These are phyloP conservation scores for Chalciporus sphaerocephalus DNA, from an alignment of 768 basidiomycete genomes.

Conservation along the genomic window DNA sequence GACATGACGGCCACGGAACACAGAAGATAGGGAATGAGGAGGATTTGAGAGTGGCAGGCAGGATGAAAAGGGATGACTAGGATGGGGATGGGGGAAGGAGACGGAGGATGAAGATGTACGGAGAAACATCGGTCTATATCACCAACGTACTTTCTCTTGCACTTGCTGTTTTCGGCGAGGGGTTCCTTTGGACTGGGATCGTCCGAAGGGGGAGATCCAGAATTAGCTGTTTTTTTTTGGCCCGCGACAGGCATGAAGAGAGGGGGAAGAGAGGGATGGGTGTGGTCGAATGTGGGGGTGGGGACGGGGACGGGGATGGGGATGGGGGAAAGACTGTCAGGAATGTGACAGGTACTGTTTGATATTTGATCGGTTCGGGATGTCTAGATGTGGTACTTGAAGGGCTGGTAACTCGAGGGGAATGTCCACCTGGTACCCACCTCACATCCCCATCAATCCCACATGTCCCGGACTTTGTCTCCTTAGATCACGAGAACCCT, in stretches of 20 bases:
- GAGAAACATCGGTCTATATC: constrained; percentile 53
- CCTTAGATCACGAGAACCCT: not conserved
- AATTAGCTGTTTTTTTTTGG: constrained; percentile 61
- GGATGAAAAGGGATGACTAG: not conserved
- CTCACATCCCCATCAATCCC: not conserved
- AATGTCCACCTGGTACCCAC: not conserved
- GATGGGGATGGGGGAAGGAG: constrained; percentile 31
- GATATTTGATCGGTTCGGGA: not conserved
- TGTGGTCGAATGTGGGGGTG: constrained; percentile 14
- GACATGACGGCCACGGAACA: constrained; percentile 32
- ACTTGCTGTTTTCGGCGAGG: constrained; percentile 64
- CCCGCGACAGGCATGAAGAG: constrained; percentile 60
- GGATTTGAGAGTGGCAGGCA: not conserved
- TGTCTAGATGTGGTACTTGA: not conserved
- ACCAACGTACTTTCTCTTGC: constrained; percentile 71
- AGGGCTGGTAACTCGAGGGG: not conserved
- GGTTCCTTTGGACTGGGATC: constrained; percentile 51
- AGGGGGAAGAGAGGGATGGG: constrained; percentile 17
- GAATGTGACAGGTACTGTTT: not conserved
- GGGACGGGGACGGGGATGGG: not conserved
- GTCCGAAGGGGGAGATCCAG: constrained; percentile 63
- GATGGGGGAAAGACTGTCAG: not conserved
- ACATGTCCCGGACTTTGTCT: no score
- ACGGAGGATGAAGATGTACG: constrained; percentile 30
- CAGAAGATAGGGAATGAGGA: not conserved